Evolutionary conservation across 768 basidiomycete genomes (phyloP), one percentile per base, ranked within the genome.

Genomic region (Trametes punicea): DNA sequence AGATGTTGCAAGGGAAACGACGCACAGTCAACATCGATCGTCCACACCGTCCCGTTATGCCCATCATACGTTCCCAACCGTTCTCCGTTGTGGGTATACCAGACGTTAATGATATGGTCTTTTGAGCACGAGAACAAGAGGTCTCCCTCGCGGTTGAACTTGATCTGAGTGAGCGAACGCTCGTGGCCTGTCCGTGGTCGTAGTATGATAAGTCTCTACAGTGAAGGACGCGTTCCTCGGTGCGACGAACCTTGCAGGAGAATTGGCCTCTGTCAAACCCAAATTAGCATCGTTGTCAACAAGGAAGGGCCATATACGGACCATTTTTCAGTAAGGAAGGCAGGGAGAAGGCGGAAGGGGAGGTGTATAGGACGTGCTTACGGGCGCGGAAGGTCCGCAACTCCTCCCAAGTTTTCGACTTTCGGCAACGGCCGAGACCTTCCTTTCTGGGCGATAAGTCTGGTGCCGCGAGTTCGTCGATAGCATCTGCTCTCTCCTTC

Each of bases 11-110:
- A 30, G 38, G 50, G 41, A 51, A 56, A 26, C 31, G 39, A 56
- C 91, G 73, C 73, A 97, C 94, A 85, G 78, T 99, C 97, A 49
- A 93, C 84, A 72, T 96, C 94, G 62, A 95, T 83, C 48, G 94
- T 95, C 97, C 97, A 98, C 25, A 99, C 90, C 0, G 90, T 80
- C 53, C 97, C 97, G 66, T 98, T 99, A 73, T 97, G 86, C 36
- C 94, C 97, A 42, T 91, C 85, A 68, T 97, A 98, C 56, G 97
- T 99, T 31, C 97, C 97, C 65, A 99, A 73, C 56, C 97, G 81
- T 77, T 98, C 97, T 47, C 97, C 97, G 65, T 99, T 99, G 66
- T 96, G 92, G 11, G 94, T 87, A 71, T 82, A 97, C 96, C 96
- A 98, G 47, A 93, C 94, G 69, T 97, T 98, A 71, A 98, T 90